Evolutionary conservation across 805 yeast genomes (phyloP), one percentile per base, ranked within the genome.

Genomic region (Barnettozyma sucrosica): DNA sequence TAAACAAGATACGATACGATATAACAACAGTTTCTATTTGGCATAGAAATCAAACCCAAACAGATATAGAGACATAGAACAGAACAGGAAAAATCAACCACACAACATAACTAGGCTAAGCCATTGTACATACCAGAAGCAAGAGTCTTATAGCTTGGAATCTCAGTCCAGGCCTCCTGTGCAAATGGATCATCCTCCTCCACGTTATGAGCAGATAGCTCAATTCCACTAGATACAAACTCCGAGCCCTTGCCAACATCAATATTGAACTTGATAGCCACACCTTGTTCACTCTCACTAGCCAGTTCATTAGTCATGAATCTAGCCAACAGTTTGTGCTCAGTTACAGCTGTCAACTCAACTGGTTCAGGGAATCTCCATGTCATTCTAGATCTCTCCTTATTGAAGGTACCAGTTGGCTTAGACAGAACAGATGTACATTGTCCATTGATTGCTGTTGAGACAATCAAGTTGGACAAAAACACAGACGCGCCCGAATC

Each of bases 341-440:
- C 89, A 18, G 56, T 59, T 2, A 63, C 63, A 16, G 43, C 43
- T 24, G 56, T 55, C 20, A 80, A 56, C 4, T 56, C 60, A 10
- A 76, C 56, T 11, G 75, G 70, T 41, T 68, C 71, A 48, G 55
- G 68, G 55, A 81, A 80, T 62, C 85, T 79, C 97, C 97, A 90
- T 0, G 93, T 83, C 49, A 93, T 83, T 66, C 97, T 79, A 55
- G 80, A 83, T 61, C 80, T 82, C 45, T 89, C 97, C 59, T 80
- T 84, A 66, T 84, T 88, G 72, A 89, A 92, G 1, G 95, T 79
- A 48, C 97, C 98, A 47, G 85, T 82, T 5, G 99, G 99, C 63
- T 86, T 88, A 3, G 96, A 85, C 51, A 89, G 81, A 1, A 97
- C 97, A 2, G 81, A 69, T 3, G 84, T 75, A 16, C 79, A 75